Evolutionary conservation across 2,329 filamentous ascomycete species (phyloP), one percentile per base, ranked within the genome.

Genomic region (Monilinia aucupariae): DNA sequence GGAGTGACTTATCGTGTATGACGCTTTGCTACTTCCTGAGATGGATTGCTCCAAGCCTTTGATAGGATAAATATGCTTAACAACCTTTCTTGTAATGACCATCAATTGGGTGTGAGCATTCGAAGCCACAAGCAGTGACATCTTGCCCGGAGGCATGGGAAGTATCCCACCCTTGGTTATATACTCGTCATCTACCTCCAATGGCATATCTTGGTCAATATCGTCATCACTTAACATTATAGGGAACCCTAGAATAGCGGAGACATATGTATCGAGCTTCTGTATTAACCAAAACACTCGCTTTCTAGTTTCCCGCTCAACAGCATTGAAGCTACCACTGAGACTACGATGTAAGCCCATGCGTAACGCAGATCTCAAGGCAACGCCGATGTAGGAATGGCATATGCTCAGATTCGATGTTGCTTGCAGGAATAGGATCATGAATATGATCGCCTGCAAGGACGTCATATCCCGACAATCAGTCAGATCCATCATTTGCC

Each of bases 351-450:
- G 90, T 32, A 93, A 78, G 9, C 90, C 90, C 76, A 93, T 86
- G 34, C 89, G 84, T 41, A 93, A 76, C n/a, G 88, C 85, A 8
- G 88, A 88, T 58, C 89, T 84, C 55, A 92, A 78, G 2, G 89
- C 90, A 69, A 93, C 88, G 8, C 90, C 90, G 54, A 93, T 82
- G 69, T 91, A 92, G 0, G 89, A 85, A 74, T 93, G 93, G 72
- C 90, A 93, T 12, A 86, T 88, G 71, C 86, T 90, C 37, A 93
- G 77, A 71, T 91, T 90, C 12, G 89, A 89, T 2, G 90, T 90
- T 2, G 88, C 85, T 71, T 94, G 90, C 1, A 93, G 80, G 71
- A 92, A 94, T 3, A 93, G 78, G 55, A 92, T 88, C 82, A 92
- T 89, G 73, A 91, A 92, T 25, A 92, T 77, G 8, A 94, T 80